A percentile compares a stretch with the other conserved stretches of the same genome.
Evolutionary conservation across 495 filamentous ascomycete genomes (phyloP).

Genomic region (Penicillium silybi): DNA sequence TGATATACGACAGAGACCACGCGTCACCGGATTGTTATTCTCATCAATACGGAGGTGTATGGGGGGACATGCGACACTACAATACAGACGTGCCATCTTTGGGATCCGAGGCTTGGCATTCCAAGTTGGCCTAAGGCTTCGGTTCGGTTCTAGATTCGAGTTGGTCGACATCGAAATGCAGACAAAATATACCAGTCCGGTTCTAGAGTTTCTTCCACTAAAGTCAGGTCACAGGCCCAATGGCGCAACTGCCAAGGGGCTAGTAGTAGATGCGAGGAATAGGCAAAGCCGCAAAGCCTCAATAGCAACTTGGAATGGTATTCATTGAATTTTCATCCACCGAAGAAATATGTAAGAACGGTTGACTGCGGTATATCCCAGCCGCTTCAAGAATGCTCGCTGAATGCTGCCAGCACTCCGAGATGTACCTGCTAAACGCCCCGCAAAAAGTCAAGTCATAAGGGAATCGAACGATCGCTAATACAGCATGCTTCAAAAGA

Average conservation of each 20-base stretch:
- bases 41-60: not conserved
- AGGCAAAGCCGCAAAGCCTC: conserved; percentile 1
- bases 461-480: conserved; percentile 35
- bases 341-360: conserved; percentile 9
- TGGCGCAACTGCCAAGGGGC: no score
- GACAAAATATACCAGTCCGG: no score
- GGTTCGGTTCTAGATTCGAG: not conserved
- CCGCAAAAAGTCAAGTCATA: conserved; percentile 24
- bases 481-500: conserved; percentile 30
- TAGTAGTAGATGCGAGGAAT: not conserved
- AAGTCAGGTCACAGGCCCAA: no score
- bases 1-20: not conserved
- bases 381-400: conserved; percentile 21
- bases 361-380: conserved; percentile 22
- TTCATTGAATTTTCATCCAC: conserved; percentile 9
- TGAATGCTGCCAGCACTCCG: conserved; percentile 18
- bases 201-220: no score
- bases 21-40: not conserved
- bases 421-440: conserved; percentile 31
- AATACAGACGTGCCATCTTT: not conserved
- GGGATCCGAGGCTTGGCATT: not conserved
- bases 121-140: not conserved
- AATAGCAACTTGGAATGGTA: not conserved
- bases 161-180: not conserved
- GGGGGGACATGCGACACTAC: not conserved